Conservation (phyloP, 2,329 filamentous ascomycete genomes). For the Oidium heveae region DNA sequence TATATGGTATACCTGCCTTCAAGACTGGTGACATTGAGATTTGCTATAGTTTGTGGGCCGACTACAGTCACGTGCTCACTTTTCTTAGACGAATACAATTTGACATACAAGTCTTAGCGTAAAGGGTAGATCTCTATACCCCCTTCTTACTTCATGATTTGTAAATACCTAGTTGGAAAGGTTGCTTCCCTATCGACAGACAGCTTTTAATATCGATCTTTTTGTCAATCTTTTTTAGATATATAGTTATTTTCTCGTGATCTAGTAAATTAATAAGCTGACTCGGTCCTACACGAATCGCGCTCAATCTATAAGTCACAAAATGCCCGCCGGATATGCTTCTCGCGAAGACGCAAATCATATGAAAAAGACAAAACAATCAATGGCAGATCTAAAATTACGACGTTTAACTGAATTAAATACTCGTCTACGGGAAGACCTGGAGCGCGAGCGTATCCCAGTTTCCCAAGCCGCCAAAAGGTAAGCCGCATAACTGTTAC, state of each 20-base stretch:
- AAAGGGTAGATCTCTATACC: no score
- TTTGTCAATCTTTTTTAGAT: no score
- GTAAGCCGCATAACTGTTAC: slow-evolving; percentile 31
- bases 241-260: no score
- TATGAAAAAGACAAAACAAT: slow-evolving; percentile 87
- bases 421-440: slow-evolving; percentile 79
- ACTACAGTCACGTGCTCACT: background rate
- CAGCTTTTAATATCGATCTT: no score
- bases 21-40: no score
- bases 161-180: no score
- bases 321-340: slow-evolving; percentile 38
- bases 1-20: no score
- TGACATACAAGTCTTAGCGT: no score
- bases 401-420: slow-evolving; percentile 91
- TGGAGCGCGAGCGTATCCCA: slow-evolving; percentile 84
- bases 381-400: slow-evolving; percentile 95
- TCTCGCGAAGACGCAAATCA: slow-evolving; percentile 42
- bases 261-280: no score
- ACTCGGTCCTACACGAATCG: no score
- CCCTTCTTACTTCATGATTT: no score
- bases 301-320: slow-evolving; percentile 1
- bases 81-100: background rate
- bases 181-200: no score
- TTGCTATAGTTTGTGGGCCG: background rate
- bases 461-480: slow-evolving; percentile 81